Evolutionary conservation across 371 early-diverging fungal genomes (phyloP).

Genomic region (Coemansia sp.): DNA sequence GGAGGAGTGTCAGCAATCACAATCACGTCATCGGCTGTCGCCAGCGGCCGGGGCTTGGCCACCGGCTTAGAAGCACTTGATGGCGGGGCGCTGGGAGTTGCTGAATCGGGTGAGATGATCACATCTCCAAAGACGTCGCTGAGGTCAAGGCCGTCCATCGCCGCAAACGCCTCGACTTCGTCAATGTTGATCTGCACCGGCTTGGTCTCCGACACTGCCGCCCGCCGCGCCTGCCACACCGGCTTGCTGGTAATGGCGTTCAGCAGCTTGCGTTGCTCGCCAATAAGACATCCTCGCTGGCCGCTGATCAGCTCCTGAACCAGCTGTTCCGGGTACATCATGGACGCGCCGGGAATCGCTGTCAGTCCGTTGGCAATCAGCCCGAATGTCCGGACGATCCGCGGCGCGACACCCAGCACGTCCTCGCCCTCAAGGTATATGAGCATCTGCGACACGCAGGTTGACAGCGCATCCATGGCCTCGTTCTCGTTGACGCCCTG

Average conservation of each 20-base stretch:
- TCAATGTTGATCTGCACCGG: constrained; percentile 43
- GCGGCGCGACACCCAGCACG: constrained; percentile 15
- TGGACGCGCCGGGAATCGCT: constrained; percentile 31
- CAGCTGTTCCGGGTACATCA: constrained; percentile 35
- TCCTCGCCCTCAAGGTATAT: constrained; percentile 26
- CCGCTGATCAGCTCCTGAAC: constrained; percentile 29
- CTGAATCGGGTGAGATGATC: background rate
- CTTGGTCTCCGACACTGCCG: constrained; percentile 18
- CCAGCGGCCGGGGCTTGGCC: background rate
- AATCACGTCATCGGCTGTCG: background rate
- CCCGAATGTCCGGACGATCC: constrained; percentile 33
- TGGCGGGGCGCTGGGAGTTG: too few relatives aligned
- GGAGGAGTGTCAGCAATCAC: constrained; percentile 1
- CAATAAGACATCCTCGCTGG: constrained; percentile 12
- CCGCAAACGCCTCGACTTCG: constrained; percentile 30
- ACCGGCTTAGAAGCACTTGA: background rate
- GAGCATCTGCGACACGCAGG: constrained; percentile 42
- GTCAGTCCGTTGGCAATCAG: constrained; percentile 38
- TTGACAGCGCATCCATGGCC: constrained; percentile 37
- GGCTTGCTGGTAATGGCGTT: constrained; percentile 12
- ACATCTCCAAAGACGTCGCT: constrained; percentile 27
- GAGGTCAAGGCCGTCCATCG: constrained; percentile 19
- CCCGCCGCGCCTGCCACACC: constrained; percentile 35
- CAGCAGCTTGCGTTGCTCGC: constrained; percentile 19
- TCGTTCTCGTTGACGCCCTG: constrained; percentile 31